Base-by-base conservation (phyloP, 1,139 yeast genomes). In the Blastobotrys buckinghamii region DNA sequence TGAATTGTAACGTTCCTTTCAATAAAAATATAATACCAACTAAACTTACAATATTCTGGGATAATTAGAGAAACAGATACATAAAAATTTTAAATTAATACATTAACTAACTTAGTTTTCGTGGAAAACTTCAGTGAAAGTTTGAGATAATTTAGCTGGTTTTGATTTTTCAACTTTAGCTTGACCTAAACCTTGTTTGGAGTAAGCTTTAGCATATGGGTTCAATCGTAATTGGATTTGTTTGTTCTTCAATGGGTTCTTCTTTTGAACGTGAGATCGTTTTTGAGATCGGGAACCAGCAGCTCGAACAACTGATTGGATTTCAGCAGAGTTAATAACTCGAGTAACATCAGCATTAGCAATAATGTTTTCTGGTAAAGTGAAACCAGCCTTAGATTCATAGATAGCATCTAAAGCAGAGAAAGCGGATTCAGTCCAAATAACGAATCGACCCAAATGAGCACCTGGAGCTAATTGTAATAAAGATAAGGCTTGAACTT, bases 391-490 rank as follows among this genome's bases (percentile, higher is more conserved):
- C 82, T 89, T 90, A 62, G 96, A 82, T 73, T 96, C 96, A 94
- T 94, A 92, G 79, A 94, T 86, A 63, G 92, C 79, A 81, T 92
- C 99, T 72, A 92, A 84, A 69, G 92, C 84, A 73, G 90, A 86
- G 75, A 92, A 88, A 71, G 99, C 99, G 73, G 89, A 79, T 80
- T 89, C 96, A 71, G 98, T 90, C 98, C 98, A 92, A 88, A 92
- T 87, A 72, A 94, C 85, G 72, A 92, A 92, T 83, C 98, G 90
- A 79, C 98, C 98, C 70, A 92, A 82, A 83, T 92, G 98, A 72
- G 97, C 95, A 85, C 99, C 99, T 76, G 99, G 99, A 66, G 99
- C 99, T 72, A 92, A 86, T 81, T 92, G 97, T 75, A 94, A 86
- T 71, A 94, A 81, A 79, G 94, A 94, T 72, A 92, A 83, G 72